These are phyloP conservation scores for Nannochloris sp. DNA, from an alignment of 139 green algal species.

Conservation along the genomic window DNA sequence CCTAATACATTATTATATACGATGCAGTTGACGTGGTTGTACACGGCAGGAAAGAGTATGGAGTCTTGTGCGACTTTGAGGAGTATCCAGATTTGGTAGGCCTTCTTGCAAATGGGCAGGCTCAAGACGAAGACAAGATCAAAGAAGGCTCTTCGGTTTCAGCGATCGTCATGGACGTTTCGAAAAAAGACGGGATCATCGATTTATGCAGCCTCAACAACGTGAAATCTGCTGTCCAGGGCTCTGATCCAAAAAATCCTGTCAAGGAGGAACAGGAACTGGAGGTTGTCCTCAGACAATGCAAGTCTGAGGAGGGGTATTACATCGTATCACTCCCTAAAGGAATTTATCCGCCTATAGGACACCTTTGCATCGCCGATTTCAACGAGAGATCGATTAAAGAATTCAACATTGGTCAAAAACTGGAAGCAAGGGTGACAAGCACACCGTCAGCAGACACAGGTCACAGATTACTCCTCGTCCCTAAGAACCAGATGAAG, in stretches of 20 bases:
- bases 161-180: conserved; percentile 59
- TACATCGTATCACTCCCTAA: conserved; percentile 45
- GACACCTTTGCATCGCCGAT: neutral
- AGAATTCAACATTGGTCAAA: too few species aligned
- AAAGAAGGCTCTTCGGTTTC: conserved; percentile 9
- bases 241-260: neutral
- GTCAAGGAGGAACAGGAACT: conserved; percentile 12
- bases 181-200: conserved; percentile 54
- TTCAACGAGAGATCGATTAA: neutral
- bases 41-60: conserved; percentile 59
- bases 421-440: too few species aligned
- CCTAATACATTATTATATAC: neutral
- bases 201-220: conserved; percentile 44
- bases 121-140: neutral
- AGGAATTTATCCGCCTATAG: conserved; percentile 45
- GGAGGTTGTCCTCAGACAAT: conserved; percentile 44
- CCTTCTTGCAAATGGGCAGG: conserved; percentile 30
- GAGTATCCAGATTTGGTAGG: conserved; percentile 48
- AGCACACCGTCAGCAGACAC: too few species aligned
- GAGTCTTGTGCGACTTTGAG: conserved; percentile 60
- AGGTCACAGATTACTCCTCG: conserved; percentile 13
- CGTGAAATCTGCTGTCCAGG: neutral
- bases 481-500: neutral
- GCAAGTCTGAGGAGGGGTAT: conserved; percentile 49
- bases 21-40: conserved; percentile 26